Evolutionary conservation across 2,329 filamentous ascomycete genomes (phyloP).

Genomic region (Annulohypoxylon truncatum): DNA sequence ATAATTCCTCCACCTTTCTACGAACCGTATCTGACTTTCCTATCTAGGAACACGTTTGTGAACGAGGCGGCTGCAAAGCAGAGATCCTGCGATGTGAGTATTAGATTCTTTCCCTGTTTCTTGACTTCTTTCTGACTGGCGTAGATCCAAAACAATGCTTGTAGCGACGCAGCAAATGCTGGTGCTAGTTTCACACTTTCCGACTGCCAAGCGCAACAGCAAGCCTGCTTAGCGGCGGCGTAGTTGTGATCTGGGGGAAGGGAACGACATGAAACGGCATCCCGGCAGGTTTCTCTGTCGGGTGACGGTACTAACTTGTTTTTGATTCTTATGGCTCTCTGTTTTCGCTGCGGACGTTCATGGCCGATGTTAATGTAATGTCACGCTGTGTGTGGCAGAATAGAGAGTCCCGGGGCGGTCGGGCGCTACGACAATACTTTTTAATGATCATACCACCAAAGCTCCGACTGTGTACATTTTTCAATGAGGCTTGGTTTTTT

Average conservation of each 20-base stretch:
- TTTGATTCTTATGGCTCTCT: conserved; percentile 38
- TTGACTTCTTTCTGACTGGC: background rate
- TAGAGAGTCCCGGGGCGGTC: conserved; percentile 33
- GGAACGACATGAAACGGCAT: conserved; percentile 21
- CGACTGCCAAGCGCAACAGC: conserved; percentile 67
- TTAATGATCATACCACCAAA: conserved; percentile 39
- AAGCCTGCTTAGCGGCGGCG: conserved; percentile 40
- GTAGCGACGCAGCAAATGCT: conserved; percentile 66
- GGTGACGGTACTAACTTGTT: conserved; percentile 14
- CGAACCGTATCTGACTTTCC: conserved; percentile 53
- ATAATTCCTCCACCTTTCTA: conserved; percentile 54
- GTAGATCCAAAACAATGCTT: conserved; percentile 70
- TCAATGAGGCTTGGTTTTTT: conserved; percentile 37
- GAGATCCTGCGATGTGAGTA: conserved; percentile 64
- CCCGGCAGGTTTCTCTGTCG: background rate
- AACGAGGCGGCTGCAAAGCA: conserved; percentile 66
- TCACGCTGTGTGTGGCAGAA: conserved; percentile 41
- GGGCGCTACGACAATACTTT: conserved; percentile 37
- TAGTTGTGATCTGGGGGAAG: conserved; percentile 20
- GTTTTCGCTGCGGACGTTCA: conserved; percentile 8
- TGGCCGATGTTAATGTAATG: conserved; percentile 25
- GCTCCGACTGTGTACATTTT: conserved; percentile 39
- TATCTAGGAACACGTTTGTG: conserved; percentile 62
- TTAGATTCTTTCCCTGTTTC: background rate
- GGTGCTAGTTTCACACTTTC: conserved; percentile 58